Conservation (phyloP, 352 stramenopile species). For the Globisporangium viniferum region DNA sequence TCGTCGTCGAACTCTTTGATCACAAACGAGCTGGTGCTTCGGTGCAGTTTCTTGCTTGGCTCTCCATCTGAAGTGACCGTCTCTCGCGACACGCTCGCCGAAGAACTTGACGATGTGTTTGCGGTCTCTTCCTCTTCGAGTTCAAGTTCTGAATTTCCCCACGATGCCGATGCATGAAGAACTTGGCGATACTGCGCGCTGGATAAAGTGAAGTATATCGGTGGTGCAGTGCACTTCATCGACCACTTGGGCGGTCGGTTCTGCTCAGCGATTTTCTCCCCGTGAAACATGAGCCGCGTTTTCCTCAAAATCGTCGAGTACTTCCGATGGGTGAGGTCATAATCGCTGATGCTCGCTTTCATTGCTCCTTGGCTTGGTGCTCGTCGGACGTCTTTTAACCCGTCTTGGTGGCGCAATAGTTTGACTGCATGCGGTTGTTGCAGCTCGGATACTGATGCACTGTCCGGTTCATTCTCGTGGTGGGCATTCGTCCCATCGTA, state of each 20-base stretch:
- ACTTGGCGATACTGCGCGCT: conserved; percentile 69
- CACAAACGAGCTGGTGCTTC: conserved; percentile 17
- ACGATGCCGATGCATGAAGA: conserved; percentile 54
- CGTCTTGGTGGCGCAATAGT: conserved; percentile 14
- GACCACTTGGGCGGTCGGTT: conserved; percentile 48
- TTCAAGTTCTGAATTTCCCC: conserved; percentile 27
- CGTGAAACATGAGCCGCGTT: conserved; percentile 59
- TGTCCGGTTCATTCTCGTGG: not conserved
- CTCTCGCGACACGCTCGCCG: not conserved
- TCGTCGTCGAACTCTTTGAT: conserved; percentile 44
- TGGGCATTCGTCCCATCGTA: conserved; percentile 31
- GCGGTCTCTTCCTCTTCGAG: not conserved
- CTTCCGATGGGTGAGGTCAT: conserved; percentile 38
- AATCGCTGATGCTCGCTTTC: conserved; percentile 24
- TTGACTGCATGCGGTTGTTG: not conserved
- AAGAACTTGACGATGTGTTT: no score
- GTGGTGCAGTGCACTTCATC: conserved; percentile 63
- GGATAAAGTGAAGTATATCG: conserved; percentile 68
- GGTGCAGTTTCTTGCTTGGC: not conserved
- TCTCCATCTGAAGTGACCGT: not conserved
- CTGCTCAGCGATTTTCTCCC: conserved; percentile 42
- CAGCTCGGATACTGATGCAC: not conserved
- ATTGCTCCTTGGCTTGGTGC: conserved; percentile 8
- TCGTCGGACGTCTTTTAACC: conserved; percentile 14
- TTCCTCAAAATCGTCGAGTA: conserved; percentile 59